Evolutionary conservation across 345 rosid species (phyloP), one percentile per base, ranked within the genome.

Genomic region (Acer campestre): DNA sequence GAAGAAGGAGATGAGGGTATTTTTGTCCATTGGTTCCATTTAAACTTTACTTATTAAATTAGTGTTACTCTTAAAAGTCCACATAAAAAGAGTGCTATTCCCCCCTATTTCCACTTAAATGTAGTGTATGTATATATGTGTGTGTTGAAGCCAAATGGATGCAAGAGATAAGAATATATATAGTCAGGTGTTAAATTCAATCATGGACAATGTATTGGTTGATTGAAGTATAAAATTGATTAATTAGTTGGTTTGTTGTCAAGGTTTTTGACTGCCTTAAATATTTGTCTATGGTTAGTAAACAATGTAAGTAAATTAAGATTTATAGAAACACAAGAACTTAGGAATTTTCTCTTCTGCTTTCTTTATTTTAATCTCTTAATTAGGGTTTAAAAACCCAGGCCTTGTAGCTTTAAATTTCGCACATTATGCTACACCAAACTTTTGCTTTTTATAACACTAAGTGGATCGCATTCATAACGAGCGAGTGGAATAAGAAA

Each of bases 331-430:
- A 48, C 22, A 14, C 38, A 69, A 49, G 10, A 6, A 18, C 25
- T 48, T 48, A 14, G 73, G 29, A 20, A 69, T 69, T 69, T 49
- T 25, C 31, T 68, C 71, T 11, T 69, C 61, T 25, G 18, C 25
- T 44, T 68, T 46, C 10, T 68, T 44, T 22, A 13, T 13, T 31
- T 31, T 31, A 68, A 44, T 42, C 42, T 23, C 40, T 49, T 48
- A 20, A 31, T 31, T 31, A 31, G 10, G 42, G 35, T 3, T 69
- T 7, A 7, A 69, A 49, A 25, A 25, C 31, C 42, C 25, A 7
- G 17, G 59, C 38, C 61, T 69, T 48, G 59, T 27, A 49, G 61
- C 61, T 6, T 0, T 49, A 14, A 69, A 69, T 69, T 69, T 48
- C 48, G 29, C 23, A 13, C 73, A 48, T 16, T 16, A 16, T 10